Conservation (phyloP, 495 filamentous ascomycete genomes). For the Penicillium riverlandense region DNA sequence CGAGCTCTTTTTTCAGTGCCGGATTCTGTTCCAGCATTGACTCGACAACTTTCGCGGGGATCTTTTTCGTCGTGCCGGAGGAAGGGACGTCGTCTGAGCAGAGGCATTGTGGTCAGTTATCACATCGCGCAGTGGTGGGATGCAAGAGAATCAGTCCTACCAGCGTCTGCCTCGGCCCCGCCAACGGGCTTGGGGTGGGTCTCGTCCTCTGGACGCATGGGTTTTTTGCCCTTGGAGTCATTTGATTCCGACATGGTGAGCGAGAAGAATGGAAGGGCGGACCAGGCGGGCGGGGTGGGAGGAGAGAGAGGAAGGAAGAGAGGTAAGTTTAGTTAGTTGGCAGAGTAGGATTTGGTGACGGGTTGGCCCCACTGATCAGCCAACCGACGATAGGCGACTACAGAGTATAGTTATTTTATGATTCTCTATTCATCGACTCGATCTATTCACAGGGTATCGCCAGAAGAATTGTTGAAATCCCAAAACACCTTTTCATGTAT, state of each 20-base stretch:
- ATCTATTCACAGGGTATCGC: neutral
- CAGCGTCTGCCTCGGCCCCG: neutral
- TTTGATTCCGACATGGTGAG: constrained; percentile 31
- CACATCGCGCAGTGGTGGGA: constrained; percentile 6
- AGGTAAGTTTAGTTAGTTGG: constrained; percentile 6
- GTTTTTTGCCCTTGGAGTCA: constrained; percentile 33
- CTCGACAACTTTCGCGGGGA: constrained; percentile 37
- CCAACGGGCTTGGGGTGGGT: neutral
- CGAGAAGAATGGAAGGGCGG: neutral
- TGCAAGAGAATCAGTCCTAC: neutral
- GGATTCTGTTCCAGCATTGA: constrained; percentile 43
- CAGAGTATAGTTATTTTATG: too few relatives aligned
- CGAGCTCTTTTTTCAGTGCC: constrained; percentile 41
- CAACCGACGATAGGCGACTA: too few relatives aligned
- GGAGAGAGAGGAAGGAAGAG: constrained; percentile 11
- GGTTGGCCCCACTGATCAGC: constrained; percentile 18
- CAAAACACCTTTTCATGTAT: constrained; percentile 3
- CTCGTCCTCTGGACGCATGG: constrained; percentile 17
- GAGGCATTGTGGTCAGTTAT: too few relatives aligned
- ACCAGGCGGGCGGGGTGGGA: neutral
- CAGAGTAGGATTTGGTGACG: too few relatives aligned
- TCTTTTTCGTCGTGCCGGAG: constrained; percentile 26
- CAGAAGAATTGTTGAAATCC: constrained; percentile 23
- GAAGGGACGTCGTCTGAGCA: neutral
- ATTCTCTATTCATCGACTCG: too few relatives aligned